Conservation (phyloP, 1,139 yeast genomes). For the Kurtzmaniella quercitrusa region DNA sequence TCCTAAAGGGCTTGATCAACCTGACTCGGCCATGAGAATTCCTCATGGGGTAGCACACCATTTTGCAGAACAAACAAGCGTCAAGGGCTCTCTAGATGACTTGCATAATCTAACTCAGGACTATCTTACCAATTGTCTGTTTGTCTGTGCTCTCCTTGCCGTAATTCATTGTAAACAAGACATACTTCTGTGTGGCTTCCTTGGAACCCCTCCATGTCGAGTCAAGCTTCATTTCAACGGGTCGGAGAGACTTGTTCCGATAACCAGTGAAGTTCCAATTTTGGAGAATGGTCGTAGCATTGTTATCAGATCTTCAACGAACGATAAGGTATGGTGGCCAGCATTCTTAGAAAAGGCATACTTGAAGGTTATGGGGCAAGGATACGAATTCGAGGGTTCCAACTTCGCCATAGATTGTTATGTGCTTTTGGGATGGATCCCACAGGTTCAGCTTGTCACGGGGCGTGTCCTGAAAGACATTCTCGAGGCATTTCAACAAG, state of each 20-base stretch:
- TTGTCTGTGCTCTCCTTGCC: constrained; percentile 44
- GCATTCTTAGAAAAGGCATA: constrained; percentile 76
- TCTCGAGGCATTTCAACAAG: constrained; percentile 28
- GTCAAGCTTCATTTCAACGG: constrained; percentile 54
- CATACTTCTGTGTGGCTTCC: not conserved
- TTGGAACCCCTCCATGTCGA: constrained; percentile 3
- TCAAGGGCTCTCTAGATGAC: constrained; percentile 12
- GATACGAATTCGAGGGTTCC: constrained; percentile 69
- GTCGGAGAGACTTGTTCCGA: constrained; percentile 41
- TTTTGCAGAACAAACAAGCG: constrained; percentile 8
- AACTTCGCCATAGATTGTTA: constrained; percentile 75
- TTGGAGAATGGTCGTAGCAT: constrained; percentile 19
- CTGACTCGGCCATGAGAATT: constrained; percentile 11
- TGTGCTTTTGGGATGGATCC: constrained; percentile 67
- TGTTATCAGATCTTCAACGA: constrained; percentile 37
- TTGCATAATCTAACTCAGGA: constrained; percentile 45
- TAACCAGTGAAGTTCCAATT: constrained; percentile 45
- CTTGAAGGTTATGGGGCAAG: constrained; percentile 54
- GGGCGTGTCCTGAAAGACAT: constrained; percentile 17
- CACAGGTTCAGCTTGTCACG: constrained; percentile 49
- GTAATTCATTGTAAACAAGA: not conserved
- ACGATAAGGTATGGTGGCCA: constrained; percentile 52
- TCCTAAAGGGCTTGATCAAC: constrained; percentile 8
- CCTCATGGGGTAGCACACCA: constrained; percentile 16
- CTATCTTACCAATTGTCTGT: constrained; percentile 66